These are phyloP conservation scores for Penicillium ochrochloron DNA, from an alignment of 495 filamentous ascomycete species.

Conservation along the genomic window DNA sequence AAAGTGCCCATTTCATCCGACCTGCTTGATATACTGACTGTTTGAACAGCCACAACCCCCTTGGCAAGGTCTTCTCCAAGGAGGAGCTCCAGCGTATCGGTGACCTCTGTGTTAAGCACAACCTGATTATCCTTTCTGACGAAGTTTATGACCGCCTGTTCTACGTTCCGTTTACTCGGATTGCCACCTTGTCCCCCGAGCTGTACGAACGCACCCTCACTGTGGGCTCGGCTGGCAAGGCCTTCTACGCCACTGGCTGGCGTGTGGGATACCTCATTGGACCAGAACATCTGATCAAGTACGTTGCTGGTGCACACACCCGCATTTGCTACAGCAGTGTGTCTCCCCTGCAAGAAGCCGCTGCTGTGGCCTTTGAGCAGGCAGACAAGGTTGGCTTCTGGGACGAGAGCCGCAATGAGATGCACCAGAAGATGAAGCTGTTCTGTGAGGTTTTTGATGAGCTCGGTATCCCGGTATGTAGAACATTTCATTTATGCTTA, in stretches of 20 bases:
- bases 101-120: slow-evolving; percentile 87
- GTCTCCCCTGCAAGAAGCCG: slow-evolving; percentile 91
- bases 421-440: slow-evolving; percentile 83
- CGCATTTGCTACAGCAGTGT: slow-evolving; percentile 95
- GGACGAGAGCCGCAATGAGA: slow-evolving; percentile 80
- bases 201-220: slow-evolving; percentile 86
- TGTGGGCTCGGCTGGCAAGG: slow-evolving; percentile 94
- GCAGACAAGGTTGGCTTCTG: slow-evolving; percentile 87
- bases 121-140: slow-evolving; percentile 94
- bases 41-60: slow-evolving; percentile 79
- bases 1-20: neutral
- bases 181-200: slow-evolving; percentile 86
- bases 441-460: slow-evolving; percentile 92
- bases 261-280: slow-evolving; percentile 95
- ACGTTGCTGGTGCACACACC: slow-evolving; percentile 90
- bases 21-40: slow-evolving; percentile 7
- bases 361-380: slow-evolving; percentile 93
- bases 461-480: slow-evolving; percentile 72
- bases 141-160: slow-evolving; percentile 96
- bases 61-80: slow-evolving; percentile 90
- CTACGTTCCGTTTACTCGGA: slow-evolving; percentile 92
- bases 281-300: slow-evolving; percentile 84
- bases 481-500: neutral
- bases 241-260: slow-evolving; percentile 98
- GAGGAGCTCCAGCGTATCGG: slow-evolving; percentile 86